Evolutionary conservation across 345 rosid genomes (phyloP), one percentile per base, ranked within the genome.

Genomic region (Orychophragmus violaceus): DNA sequence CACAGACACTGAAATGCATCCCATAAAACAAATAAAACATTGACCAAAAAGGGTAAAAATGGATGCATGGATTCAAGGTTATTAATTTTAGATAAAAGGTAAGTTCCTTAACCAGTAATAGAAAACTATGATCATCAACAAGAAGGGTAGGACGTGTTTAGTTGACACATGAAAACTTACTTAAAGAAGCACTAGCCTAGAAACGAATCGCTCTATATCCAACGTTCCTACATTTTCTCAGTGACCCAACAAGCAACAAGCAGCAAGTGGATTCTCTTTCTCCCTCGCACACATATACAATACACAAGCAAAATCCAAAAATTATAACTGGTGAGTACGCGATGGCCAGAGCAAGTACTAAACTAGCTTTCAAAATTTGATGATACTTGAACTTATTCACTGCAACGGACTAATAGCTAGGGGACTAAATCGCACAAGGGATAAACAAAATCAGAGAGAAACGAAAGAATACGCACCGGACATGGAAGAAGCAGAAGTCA

Each of bases 401-500:
- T 18, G 30, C 39, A 50, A 56, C 14, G 1, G 28, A 12, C 36
- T 37, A 13, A 27, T 18, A 27, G 33, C 64, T 23, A 30, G 1
- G 59, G 27, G 44, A n/a, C 9, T 71, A 44, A 60, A 66, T 55
- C 69, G 37, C 16, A 16, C 5, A 49, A 17, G 13, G 33, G 28
- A 50, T 5, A 36, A 44, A 45, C 42, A 24, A 24, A 48, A 55
- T 35, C 23, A 9, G 8, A 62, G 64, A 39, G 14, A 19, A 14
- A 36, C 10, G 19, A 13, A 22, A 61, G 41, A 45, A 48, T 8
- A 65, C 76, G 46, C 22, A 94, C 99, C 91, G 48, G 97, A 81
- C 79, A 88, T 68, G 29, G 96, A 84, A 81, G 95, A 39, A 85
- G 86, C 85, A 74, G 82, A 87, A 66, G 87, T 85, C 99, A 94